These are phyloP conservation scores for Candida hungchunana DNA, from an alignment of 805 yeast species.

Conservation along the genomic window DNA sequence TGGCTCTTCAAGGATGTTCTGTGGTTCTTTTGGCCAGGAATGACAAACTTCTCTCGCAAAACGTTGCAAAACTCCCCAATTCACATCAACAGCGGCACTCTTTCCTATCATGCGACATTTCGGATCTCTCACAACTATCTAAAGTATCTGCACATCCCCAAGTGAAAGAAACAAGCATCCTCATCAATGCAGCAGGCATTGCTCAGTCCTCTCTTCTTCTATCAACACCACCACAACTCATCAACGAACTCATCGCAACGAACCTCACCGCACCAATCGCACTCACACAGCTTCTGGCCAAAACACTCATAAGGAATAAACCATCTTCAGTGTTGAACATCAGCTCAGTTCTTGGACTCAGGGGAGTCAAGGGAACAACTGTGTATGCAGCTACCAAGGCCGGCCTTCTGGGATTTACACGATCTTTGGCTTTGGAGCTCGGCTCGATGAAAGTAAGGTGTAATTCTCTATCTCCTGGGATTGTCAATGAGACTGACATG, in stretches of 20 bases:
- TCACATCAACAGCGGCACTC: slow-evolving; percentile 18
- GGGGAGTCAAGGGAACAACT: slow-evolving; percentile 50
- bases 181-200: slow-evolving; percentile 50
- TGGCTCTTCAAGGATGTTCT: slow-evolving; percentile 49
- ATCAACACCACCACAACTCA: slow-evolving; percentile 36
- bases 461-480: slow-evolving; percentile 66
- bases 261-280: slow-evolving; percentile 63
- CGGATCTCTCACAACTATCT: slow-evolving; percentile 7
- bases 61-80: slow-evolving; percentile 12
- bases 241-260: slow-evolving; percentile 43
- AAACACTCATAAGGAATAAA: slow-evolving; percentile 43
- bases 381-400: slow-evolving; percentile 71
- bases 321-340: slow-evolving; percentile 50
- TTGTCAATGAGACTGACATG: slow-evolving; percentile 65
- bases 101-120: slow-evolving; percentile 16
- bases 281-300: slow-evolving; percentile 47
- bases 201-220: slow-evolving; percentile 52
- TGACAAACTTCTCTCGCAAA: slow-evolving; percentile 31
- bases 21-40: slow-evolving; percentile 51
- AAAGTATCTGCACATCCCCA: neutral
- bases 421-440: slow-evolving; percentile 56
- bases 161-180: slow-evolving; percentile 21
- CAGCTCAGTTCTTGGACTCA: slow-evolving; percentile 57
- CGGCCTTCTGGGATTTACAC: slow-evolving; percentile 61
- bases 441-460: slow-evolving; percentile 50